A percentile compares a stretch with the other conserved stretches of the same genome.
These are phyloP conservation scores for Aspergillus heteromorphus DNA, from an alignment of 495 filamentous ascomycete species.

Conservation along the genomic window DNA sequence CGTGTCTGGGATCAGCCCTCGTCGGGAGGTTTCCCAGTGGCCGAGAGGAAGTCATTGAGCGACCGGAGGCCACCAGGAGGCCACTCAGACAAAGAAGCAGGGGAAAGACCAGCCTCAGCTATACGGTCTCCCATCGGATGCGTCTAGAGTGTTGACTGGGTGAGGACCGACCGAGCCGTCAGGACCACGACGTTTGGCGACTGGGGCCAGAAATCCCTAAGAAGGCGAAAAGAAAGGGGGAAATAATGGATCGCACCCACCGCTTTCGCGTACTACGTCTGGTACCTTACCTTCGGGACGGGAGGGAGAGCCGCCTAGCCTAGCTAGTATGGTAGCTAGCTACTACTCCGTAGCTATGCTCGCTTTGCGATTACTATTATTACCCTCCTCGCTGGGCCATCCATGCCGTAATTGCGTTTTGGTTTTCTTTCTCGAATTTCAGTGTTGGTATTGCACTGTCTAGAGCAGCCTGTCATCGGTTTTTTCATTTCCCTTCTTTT, in stretches of 20 bases:
- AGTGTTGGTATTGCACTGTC: background rate
- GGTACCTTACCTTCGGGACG: conserved; percentile 27
- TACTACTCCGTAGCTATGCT: no score
- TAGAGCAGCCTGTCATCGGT: background rate
- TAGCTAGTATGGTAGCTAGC: conserved; percentile 24
- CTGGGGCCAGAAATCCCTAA: conserved; percentile 11
- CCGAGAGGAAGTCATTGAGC: background rate
- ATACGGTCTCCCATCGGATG: no score
- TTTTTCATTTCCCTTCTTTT: conserved; percentile 8
- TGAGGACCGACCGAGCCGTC: background rate
- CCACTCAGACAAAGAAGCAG: background rate
- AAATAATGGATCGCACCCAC: conserved; percentile 16
- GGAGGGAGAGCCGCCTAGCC: conserved; percentile 33
- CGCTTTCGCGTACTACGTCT: conserved; percentile 13
- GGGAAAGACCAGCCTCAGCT: no score
- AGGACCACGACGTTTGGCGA: conserved; percentile 1
- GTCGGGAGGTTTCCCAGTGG: background rate
- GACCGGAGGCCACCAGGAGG: background rate
- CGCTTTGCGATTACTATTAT: conserved; percentile 3
- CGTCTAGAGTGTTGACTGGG: no score
- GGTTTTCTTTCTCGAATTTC: background rate
- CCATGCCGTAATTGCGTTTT: conserved; percentile 1
- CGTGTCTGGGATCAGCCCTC: conserved; percentile 3
- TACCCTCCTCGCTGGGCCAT: conserved; percentile 2
- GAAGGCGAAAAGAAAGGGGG: conserved; percentile 23